Evolutionary conservation across 371 early-diverging fungal species (phyloP).

Genomic region (Basidiobolus heterosporus): DNA sequence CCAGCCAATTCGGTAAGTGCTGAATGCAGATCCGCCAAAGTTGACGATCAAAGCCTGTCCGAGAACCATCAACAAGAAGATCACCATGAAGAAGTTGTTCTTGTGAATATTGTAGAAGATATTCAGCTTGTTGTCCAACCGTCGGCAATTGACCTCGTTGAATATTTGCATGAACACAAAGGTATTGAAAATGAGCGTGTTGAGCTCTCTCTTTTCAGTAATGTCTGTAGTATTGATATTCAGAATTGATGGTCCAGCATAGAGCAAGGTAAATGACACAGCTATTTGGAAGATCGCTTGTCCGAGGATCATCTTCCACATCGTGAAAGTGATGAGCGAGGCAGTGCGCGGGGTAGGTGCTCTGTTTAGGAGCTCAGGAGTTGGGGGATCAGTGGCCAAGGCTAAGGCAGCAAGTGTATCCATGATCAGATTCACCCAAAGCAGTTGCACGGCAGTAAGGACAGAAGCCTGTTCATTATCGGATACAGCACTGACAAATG

Average conservation of each 20-base stretch:
- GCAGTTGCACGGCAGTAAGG: constrained; percentile 52
- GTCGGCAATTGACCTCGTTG: constrained; percentile 55
- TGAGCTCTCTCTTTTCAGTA: constrained; percentile 8
- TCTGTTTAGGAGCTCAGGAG: constrained; percentile 34
- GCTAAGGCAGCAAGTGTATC: constrained; percentile 64
- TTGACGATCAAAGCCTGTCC: constrained; percentile 43
- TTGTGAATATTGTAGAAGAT: constrained; percentile 29
- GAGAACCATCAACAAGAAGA: constrained; percentile 29
- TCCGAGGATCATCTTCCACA: constrained; percentile 61
- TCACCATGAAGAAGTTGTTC: constrained; percentile 39
- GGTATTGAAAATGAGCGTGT: constrained; percentile 53
- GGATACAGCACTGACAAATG: constrained; percentile 40
- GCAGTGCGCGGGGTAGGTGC: constrained; percentile 38
- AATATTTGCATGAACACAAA: constrained; percentile 68
- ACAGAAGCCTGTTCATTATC: constrained; percentile 25
- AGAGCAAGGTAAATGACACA: constrained; percentile 30
- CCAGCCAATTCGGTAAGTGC: constrained; percentile 23
- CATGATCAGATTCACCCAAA: constrained; percentile 74
- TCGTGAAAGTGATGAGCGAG: constrained; percentile 38
- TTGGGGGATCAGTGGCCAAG: constrained; percentile 58
- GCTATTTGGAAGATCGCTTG: constrained; percentile 41
- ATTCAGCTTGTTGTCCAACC: constrained; percentile 43
- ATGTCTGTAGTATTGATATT: constrained; percentile 4
- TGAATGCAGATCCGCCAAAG: constrained; percentile 42
- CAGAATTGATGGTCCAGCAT: constrained; percentile 24